phyloP scores from a whole-genome alignment of 805 yeast genomes.

The Sungouiozyma intestinalis region DNA sequence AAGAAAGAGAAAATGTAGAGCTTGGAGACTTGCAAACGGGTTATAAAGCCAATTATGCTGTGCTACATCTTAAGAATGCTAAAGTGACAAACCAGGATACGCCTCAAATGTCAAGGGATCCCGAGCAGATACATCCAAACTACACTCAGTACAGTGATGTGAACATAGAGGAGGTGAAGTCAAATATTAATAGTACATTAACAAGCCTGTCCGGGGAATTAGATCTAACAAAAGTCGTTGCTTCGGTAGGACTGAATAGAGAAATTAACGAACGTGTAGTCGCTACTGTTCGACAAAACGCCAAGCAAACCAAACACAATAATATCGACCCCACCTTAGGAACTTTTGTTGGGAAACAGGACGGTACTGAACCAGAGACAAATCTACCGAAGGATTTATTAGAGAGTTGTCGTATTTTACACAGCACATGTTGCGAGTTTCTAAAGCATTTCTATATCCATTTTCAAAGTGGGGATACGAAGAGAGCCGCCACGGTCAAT shows the following conservation, averaged over 20 bases:
- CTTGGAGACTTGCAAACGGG: conserved; percentile 43
- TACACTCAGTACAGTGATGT: neutral
- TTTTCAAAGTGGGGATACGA: conserved; percentile 39
- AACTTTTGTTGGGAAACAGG: conserved; percentile 17
- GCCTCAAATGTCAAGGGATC: neutral
- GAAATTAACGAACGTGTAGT: conserved; percentile 33
- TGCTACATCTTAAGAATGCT: conserved; percentile 29
- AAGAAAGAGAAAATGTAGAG: conserved; percentile 36
- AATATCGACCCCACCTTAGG: conserved; percentile 19
- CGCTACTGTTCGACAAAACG: conserved; percentile 39
- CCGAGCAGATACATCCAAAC: neutral
- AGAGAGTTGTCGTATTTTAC: conserved; percentile 49
- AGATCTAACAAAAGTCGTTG: conserved; percentile 23
- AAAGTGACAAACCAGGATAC: conserved; percentile 1
- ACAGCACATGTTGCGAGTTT: conserved; percentile 67
- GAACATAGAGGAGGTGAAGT: conserved; percentile 3
- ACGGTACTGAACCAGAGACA: conserved; percentile 24
- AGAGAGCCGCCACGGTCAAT: conserved; percentile 35
- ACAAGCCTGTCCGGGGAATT: conserved; percentile 14
- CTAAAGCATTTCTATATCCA: conserved; percentile 66
- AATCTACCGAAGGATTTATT: conserved; percentile 29
- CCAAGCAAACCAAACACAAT: conserved; percentile 39
- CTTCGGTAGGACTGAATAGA: conserved; percentile 16
- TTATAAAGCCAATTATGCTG: conserved; percentile 41
- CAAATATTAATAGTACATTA: conserved; percentile 6